Conservation (phyloP, 2,329 filamentous ascomycete species). For the Diaporthe ilicicola region DNA sequence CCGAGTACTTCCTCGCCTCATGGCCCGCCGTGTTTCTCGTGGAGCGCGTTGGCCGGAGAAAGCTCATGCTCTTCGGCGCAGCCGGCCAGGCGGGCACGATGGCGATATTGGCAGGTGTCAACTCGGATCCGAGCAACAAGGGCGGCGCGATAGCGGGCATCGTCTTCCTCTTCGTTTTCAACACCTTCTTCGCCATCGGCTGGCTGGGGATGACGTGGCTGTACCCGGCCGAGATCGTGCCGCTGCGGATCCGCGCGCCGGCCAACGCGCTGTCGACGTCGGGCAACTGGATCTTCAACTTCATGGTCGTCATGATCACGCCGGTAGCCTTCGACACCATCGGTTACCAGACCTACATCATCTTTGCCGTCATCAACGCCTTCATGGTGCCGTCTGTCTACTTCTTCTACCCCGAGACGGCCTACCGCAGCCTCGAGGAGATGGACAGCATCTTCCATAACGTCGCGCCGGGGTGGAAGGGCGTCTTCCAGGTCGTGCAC, state of each 20-base stretch:
- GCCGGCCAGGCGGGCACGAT: slow-evolving; percentile 71
- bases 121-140: slow-evolving; percentile 40
- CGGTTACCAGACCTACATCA: slow-evolving; percentile 67
- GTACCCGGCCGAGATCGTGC: slow-evolving; percentile 66
- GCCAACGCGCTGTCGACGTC: slow-evolving; percentile 64
- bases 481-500: slow-evolving; percentile 51
- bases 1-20: slow-evolving; percentile 62
- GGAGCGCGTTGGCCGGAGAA: slow-evolving; percentile 72
- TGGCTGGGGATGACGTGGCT: slow-evolving; percentile 67
- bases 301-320: slow-evolving; percentile 70
- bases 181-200: slow-evolving; percentile 61
- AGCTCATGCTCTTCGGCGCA: slow-evolving; percentile 76
- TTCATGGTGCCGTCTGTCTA: slow-evolving; percentile 66
- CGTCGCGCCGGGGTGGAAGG: slow-evolving; percentile 50
- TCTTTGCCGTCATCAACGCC: slow-evolving; percentile 73
- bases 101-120: slow-evolving; percentile 64
- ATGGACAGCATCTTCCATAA: slow-evolving; percentile 73
- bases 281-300: slow-evolving; percentile 71
- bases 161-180: slow-evolving; percentile 59
- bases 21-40: slow-evolving; percentile 69
- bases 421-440: slow-evolving; percentile 70
- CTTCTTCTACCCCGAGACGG: slow-evolving; percentile 73
- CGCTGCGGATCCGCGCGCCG: slow-evolving; percentile 59
- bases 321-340: slow-evolving; percentile 67
- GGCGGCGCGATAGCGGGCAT: slow-evolving; percentile 43